A percentile compares a stretch with the other conserved stretches of the same genome.
Conservation (phyloP, 257 asterid genomes). For the Capsicum chinense region DNA sequence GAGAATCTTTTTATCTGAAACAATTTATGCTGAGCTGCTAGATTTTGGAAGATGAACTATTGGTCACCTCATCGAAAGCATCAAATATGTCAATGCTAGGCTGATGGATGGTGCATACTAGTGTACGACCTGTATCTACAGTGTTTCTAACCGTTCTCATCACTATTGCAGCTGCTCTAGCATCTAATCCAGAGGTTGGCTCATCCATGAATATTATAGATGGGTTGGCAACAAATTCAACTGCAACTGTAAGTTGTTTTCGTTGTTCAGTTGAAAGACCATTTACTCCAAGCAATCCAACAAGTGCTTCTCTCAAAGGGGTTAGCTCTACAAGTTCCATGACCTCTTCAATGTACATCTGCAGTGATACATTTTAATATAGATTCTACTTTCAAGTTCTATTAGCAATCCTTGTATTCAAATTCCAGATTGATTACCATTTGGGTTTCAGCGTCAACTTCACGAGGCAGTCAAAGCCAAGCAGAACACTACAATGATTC, state of each 20-base stretch:
- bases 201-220: conserved; percentile 97
- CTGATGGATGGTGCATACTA: conserved; percentile 93
- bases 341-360: conserved; percentile 78
- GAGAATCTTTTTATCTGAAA: conserved; percentile 15
- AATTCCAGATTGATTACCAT: conserved; percentile 44
- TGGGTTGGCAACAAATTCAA: conserved; percentile 91
- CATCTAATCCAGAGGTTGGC: conserved; percentile 95
- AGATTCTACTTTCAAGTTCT: background rate
- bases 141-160: conserved; percentile 96
- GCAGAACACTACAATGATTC: conserved; percentile 79
- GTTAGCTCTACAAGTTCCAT: conserved; percentile 83
- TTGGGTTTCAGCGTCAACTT: conserved; percentile 57
- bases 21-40: background rate
- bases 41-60: background rate
- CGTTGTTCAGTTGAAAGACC: conserved; percentile 93
- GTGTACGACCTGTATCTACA: conserved; percentile 86
- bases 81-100: conserved; percentile 94
- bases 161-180: conserved; percentile 93
- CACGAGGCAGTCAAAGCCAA: conserved; percentile 70
- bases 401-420: background rate
- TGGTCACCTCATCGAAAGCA: conserved; percentile 84
- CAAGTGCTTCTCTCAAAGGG: conserved; percentile 64
- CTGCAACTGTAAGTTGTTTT: conserved; percentile 83
- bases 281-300: conserved; percentile 79
- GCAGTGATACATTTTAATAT: conserved; percentile 25